Evolutionary conservation across 257 asterid genomes (phyloP).

Genomic region (Solanum peruvianum): DNA sequence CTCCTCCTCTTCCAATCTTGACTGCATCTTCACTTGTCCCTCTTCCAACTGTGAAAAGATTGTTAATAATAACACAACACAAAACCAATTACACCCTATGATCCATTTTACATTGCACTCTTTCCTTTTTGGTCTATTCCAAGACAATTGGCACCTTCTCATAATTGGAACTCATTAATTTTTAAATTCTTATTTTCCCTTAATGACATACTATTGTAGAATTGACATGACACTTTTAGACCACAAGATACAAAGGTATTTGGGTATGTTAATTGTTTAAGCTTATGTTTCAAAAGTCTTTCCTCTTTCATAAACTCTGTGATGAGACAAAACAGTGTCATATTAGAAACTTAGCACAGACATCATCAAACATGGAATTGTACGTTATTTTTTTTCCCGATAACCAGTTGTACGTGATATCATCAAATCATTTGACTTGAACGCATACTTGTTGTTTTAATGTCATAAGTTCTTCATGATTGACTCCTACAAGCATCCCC

Average conservation of each 20-base stretch:
- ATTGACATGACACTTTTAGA: too few relatives aligned
- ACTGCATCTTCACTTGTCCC: slow-evolving; percentile 98
- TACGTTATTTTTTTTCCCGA: not conserved
- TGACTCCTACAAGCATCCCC: slow-evolving; percentile 73
- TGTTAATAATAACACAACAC: not conserved
- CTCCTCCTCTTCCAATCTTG: slow-evolving; percentile 98
- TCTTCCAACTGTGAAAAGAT: slow-evolving; percentile 62
- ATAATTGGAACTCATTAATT: not conserved
- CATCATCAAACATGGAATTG: not conserved
- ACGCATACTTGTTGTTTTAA: slow-evolving; percentile 65
- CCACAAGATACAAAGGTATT: not conserved
- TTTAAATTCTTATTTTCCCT: not conserved
- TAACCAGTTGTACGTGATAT: not conserved
- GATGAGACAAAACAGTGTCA: not conserved
- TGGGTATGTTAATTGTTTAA: not conserved
- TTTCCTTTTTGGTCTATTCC: not conserved
- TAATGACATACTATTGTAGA: not conserved
- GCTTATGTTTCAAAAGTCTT: not conserved
- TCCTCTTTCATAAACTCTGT: not conserved
- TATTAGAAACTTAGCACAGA: not conserved
- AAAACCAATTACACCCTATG: not conserved
- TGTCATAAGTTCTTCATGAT: slow-evolving; percentile 75
- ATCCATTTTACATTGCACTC: not conserved
- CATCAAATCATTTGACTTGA: not conserved
- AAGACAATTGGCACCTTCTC: not conserved